Base-by-base conservation (phyloP, 305 asterid genomes). In the Ilex paraguariensis region DNA sequence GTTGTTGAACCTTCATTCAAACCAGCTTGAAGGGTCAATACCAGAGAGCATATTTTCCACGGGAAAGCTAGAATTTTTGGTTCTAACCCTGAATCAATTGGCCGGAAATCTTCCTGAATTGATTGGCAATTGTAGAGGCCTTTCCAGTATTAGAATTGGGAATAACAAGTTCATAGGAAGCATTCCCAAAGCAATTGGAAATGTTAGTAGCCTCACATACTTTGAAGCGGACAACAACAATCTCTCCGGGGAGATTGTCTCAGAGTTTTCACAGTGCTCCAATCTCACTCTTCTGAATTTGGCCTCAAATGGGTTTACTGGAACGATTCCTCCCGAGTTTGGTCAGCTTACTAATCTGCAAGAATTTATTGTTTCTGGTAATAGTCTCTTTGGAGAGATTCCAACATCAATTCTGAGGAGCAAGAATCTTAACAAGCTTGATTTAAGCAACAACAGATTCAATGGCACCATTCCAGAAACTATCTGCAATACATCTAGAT, bases 1-100 rank as follows among this genome's bases (percentile, higher is more conserved):
- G 71, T 67, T 78, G 76, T 71, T 93, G 87, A 93, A 93, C 74
- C 89, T 93, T 66, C 99, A 93, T 65, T 84, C 99, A 10, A 93
- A 93, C 63, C 77, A 68, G 53, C 76, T 93, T 31, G 89, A 84
- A 73, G 96, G 99, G 11, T 69, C 81, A 16, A 90, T 93, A 52
- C 96, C 99, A 2, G 95, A 71, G 54, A 86, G 95, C 78, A 69
- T 93, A 73, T 93, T 91, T 57, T 73, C 87, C 9, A 85, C 68
- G 86, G 79, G 74, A 73, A 87, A 82, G 79, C 88, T 93, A 3
- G 78, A 84, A 57, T 67, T 71, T 62, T 77, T 93, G 73, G 95
- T 90, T 54, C 80, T 93, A 32, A 93, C 99, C 32, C 96, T 83
- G 87, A 93, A 93, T 59, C 62, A 80, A 44, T 62, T 93, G 57